Evolutionary conservation across 2,329 filamentous ascomycete species (phyloP).

Genomic region (Penicillium sp.): DNA sequence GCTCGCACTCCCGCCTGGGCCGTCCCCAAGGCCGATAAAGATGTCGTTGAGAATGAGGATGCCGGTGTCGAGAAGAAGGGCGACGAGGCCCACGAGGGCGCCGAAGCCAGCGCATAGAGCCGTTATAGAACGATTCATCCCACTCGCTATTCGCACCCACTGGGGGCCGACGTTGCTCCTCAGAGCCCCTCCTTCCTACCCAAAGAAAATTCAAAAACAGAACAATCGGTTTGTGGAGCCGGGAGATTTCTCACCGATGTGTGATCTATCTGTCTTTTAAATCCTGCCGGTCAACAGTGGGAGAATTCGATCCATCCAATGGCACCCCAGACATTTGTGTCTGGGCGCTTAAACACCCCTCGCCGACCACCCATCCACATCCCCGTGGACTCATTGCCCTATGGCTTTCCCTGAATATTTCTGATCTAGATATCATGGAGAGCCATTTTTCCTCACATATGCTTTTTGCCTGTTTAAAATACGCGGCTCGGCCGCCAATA

Average conservation of each 20-base stretch:
- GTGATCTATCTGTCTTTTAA: conserved; percentile 2
- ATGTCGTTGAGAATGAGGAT: conserved; percentile 13
- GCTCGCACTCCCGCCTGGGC: conserved; percentile 46
- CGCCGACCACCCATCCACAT: conserved; percentile 13
- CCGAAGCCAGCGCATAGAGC: conserved; percentile 32
- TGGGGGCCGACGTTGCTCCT: conserved; percentile 1
- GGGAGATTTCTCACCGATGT: not conserved
- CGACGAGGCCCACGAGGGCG: conserved; percentile 18
- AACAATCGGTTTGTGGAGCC: not conserved
- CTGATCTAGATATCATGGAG: conserved; percentile 24
- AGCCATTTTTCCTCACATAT: conserved; percentile 13
- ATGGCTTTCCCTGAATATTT: conserved; percentile 7
- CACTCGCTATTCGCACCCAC: conserved; percentile 8
- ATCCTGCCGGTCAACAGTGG: not conserved
- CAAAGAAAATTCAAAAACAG: conserved; percentile 4
- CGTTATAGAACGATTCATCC: conserved; percentile 13
- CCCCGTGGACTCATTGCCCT: conserved; percentile 11
- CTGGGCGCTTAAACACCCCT: conserved; percentile 16
- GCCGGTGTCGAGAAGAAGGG: conserved; percentile 16
- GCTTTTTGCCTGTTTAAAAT: conserved; percentile 13
- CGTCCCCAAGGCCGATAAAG: conserved; percentile 22
- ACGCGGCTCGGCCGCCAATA: conserved; percentile 11
- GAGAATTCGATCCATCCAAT: conserved; percentile 1
- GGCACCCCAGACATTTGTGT: not conserved
- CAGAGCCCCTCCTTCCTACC: not conserved